Base-by-base conservation (phyloP, 768 basidiomycete species). In the Lentinula detonsa region DNA sequence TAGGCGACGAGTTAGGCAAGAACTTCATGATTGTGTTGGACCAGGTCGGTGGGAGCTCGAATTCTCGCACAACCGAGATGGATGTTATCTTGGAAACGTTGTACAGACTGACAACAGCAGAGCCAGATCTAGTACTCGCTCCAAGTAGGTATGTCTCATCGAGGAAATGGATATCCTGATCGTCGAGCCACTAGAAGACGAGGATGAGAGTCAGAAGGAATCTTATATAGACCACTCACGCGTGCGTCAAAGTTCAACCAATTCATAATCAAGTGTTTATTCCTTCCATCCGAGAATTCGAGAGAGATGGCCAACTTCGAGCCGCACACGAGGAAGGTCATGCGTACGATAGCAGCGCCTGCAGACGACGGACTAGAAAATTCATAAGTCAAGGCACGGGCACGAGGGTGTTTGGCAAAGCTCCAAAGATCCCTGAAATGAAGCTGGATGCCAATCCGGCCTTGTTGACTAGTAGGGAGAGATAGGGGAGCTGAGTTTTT, bases 1-100 rank as follows among this genome's bases (percentile, higher is more conserved):
- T 73, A 7, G 78, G 73, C 42, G 81, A 76, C 11, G 71, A 72
- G 62, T 86, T 85, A 1, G 76, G 76, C 52, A 75, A 74, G 63
- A 86, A 81, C 37, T 74, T 77, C 64, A 86, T 71, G 33, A 70
- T 70, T 13, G 77, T 78, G 42, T 73, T 72, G 50, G 64, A 71
- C 85, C 84, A 87, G 33, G 74, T 72, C 42, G 74, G 76, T 1
- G 85, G 83, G 23, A 87, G 77, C 64, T 86, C 82, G 67, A 84
- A 85, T 59, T 81, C 79, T 61, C 81, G 79, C 59, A 78, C 74
- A 35, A 78, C 68, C 28, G 69, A 68, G 60, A 79, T 72, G 33
- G 75, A 74, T 16, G 70, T 69, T 52, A 82, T 72, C 59, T 80
- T 73, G 23, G 71, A 69, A 63, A 84, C 74, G 65, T 79, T 78